Conservation (phyloP, 2,329 filamentous ascomycete species). For the Diaporthe eres region DNA sequence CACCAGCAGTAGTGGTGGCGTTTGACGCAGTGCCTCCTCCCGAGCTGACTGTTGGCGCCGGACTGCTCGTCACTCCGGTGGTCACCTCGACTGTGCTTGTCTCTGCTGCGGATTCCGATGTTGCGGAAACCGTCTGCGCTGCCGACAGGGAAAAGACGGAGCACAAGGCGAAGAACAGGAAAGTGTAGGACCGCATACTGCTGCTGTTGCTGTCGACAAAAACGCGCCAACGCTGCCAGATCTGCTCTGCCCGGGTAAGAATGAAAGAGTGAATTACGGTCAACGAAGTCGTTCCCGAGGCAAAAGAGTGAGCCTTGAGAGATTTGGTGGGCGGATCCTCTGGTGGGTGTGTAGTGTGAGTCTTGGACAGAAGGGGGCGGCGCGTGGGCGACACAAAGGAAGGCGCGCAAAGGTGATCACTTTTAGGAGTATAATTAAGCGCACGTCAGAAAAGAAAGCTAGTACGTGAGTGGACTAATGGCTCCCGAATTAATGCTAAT, state of each 20-base stretch:
- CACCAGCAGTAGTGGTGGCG: constrained; percentile 43
- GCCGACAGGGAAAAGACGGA: constrained; percentile 48
- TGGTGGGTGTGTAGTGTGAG: neutral
- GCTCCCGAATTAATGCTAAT: constrained; percentile 10
- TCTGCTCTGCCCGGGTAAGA: neutral
- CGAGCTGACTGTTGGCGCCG: constrained; percentile 35
- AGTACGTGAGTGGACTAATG: neutral
- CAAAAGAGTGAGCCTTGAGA: constrained; percentile 22
- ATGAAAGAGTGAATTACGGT: constrained; percentile 6
- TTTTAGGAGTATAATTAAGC: constrained; percentile 3
- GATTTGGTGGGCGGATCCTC: neutral
- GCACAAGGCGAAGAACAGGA: constrained; percentile 50
- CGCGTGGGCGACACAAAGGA: neutral
- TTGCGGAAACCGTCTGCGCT: constrained; percentile 52
- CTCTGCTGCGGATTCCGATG: constrained; percentile 40
- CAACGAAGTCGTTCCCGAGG: neutral
- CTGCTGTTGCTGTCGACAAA: neutral
- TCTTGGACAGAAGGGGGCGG: neutral
- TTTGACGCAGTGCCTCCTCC: constrained; percentile 40
- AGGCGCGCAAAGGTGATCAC: neutral
- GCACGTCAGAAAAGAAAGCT: neutral
- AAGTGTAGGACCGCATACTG: constrained; percentile 44
- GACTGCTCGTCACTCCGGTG: constrained; percentile 35
- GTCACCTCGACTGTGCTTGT: constrained; percentile 43
- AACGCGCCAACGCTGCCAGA: neutral